Percentiles rank a stretch among this genome's conserved stretches.
These are phyloP conservation scores for Xanthoconium stramineum DNA, from an alignment of 768 basidiomycete genomes.

Conservation along the genomic window DNA sequence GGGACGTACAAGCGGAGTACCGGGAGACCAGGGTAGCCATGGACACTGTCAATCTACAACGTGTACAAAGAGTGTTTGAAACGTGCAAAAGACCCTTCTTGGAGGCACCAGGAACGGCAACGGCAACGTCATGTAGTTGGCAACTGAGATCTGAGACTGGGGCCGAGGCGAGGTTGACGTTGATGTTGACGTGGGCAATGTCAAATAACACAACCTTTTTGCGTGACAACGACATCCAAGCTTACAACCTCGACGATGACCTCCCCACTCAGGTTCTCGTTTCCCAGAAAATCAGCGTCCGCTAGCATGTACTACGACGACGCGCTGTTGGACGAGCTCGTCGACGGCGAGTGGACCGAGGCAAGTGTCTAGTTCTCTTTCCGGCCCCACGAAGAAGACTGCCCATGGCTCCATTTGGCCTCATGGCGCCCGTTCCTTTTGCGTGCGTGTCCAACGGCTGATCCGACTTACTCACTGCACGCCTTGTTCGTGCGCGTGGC, in stretches of 20 bases:
- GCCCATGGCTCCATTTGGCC: background rate
- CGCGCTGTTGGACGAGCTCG: constrained; percentile 4
- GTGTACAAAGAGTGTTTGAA: too few relatives aligned
- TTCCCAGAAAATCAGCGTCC: background rate
- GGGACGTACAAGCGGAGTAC: constrained; percentile 40
- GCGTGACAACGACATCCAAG: background rate
- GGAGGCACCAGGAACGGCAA: too few relatives aligned
- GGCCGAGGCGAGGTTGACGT: too few relatives aligned
- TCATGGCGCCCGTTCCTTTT: background rate
- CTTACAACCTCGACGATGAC: background rate
- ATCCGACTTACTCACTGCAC: constrained; percentile 1
- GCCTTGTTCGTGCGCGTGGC: constrained; percentile 9
- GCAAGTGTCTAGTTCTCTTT: constrained; percentile 7
- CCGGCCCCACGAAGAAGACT: too few relatives aligned
- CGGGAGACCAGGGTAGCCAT: constrained; percentile 13
- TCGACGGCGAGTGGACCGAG: constrained; percentile 24
- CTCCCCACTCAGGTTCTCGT: background rate
- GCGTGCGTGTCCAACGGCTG: background rate
- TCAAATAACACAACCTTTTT: background rate
- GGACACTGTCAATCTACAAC: too few relatives aligned
- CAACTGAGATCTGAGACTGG: too few relatives aligned
- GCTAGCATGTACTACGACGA: background rate
- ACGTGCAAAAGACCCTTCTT: too few relatives aligned
- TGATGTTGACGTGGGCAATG: constrained; percentile 9
- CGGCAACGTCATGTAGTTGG: too few relatives aligned